Percentiles rank a stretch among this genome's conserved stretches.
Conservation (phyloP, 129 eudicot species). For the Saussurea involucrata region DNA sequence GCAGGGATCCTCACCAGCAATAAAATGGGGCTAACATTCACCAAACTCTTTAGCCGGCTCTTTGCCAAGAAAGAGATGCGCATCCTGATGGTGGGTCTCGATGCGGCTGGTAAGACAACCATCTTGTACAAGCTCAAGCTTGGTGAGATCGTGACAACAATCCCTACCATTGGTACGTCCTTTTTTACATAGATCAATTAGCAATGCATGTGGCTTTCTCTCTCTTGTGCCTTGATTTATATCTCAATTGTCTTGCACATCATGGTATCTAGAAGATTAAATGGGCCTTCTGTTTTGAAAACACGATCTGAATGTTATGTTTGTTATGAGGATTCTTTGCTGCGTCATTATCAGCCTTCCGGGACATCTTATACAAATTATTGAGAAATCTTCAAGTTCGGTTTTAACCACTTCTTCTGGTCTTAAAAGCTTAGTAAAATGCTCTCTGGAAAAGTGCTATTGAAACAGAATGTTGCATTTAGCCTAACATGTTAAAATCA, state of each 20-base stretch:
- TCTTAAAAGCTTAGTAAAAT: neutral
- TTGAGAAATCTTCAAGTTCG: neutral
- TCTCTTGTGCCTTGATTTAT: neutral
- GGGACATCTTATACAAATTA: neutral
- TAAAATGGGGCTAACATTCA: constrained; percentile 89
- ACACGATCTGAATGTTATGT: neutral
- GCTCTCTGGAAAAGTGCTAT: neutral
- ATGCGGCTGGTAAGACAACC: constrained; percentile 77
- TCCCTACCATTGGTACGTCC: constrained; percentile 65
- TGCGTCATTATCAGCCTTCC: neutral
- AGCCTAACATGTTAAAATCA: neutral
- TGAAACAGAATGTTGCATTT: neutral
- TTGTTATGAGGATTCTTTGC: neutral
- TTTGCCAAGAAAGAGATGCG: constrained; percentile 73
- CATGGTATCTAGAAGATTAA: neutral
- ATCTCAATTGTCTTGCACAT: neutral
- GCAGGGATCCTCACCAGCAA: constrained; percentile 45
- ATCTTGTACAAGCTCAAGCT: constrained; percentile 71
- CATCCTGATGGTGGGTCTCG: constrained; percentile 67
- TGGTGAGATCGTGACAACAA: constrained; percentile 66
- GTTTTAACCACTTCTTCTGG: neutral
- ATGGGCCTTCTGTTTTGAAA: neutral
- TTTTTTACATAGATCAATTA: neutral
- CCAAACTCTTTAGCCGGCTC: constrained; percentile 77
- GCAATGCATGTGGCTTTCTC: neutral